Conservation (phyloP, 495 filamentous ascomycete species). For the Rhizodiscina lignyota region DNA sequence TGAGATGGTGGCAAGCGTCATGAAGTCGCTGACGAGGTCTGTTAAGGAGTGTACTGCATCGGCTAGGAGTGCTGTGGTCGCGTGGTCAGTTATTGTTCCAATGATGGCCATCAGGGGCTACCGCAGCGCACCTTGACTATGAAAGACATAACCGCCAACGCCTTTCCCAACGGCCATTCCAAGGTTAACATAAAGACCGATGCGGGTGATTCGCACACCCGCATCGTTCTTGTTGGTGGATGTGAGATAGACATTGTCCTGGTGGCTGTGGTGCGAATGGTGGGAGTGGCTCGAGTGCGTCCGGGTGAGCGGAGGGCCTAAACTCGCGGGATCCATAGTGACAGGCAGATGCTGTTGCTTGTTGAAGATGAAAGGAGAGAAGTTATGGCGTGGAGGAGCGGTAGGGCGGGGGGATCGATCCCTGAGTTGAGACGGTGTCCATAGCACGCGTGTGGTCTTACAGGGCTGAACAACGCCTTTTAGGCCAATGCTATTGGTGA, state of each 20-base stretch:
- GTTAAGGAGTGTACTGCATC: slow-evolving; percentile 92
- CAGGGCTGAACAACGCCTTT: no score
- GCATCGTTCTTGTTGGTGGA: slow-evolving; percentile 83
- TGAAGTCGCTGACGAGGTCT: slow-evolving; percentile 84
- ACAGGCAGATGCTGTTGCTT: no score
- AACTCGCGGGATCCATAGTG: no score
- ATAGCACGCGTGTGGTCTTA: no score
- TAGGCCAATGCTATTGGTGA: no score
- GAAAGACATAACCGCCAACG: slow-evolving; percentile 79
- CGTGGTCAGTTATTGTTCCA: slow-evolving; percentile 1
- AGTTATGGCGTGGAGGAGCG: no score
- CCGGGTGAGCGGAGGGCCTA: no score
- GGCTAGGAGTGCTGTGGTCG: slow-evolving; percentile 51
- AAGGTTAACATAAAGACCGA: slow-evolving; percentile 82
- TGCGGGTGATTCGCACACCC: slow-evolving; percentile 83
- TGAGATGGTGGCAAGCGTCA: slow-evolving; percentile 83
- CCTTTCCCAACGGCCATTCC: slow-evolving; percentile 90
- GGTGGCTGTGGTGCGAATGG: slow-evolving; percentile 43
- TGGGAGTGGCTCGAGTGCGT: slow-evolving; percentile 30
- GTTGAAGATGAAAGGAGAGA: no score
- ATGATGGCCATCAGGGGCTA: no score
- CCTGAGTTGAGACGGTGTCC: no score
- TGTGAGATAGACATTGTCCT: slow-evolving; percentile 78
- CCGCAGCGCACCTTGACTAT: slow-evolving; percentile 67
- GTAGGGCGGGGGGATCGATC: no score